phyloP scores from a whole-genome alignment of 2,329 filamentous ascomycete species.

The Fusarium piperis region DNA sequence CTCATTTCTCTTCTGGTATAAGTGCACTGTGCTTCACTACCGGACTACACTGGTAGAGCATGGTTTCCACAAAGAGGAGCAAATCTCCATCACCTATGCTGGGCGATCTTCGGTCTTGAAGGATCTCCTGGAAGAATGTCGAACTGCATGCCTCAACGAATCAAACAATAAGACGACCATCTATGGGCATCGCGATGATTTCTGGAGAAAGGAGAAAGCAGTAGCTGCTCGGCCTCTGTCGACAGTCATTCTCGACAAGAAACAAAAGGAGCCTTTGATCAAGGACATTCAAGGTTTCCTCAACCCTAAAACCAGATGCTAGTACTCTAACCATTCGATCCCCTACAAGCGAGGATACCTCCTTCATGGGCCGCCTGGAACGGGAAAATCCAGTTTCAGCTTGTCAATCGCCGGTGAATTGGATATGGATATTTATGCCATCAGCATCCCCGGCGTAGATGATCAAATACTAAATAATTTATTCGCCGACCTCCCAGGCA shows the following conservation, averaged over 20 bases:
- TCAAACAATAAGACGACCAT: conserved; percentile 44
- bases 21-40: conserved; percentile 17
- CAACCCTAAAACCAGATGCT: conserved; percentile 20
- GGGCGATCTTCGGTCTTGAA: conserved; percentile 38
- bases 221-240: background rate
- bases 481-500: conserved; percentile 46
- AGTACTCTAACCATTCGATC: conserved; percentile 44
- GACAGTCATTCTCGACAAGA: background rate
- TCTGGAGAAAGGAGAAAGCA: background rate
- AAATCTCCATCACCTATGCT: conserved; percentile 35
- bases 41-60: conserved; percentile 1
- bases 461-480: conserved; percentile 44
- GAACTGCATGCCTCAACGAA: conserved; percentile 42
- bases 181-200: conserved; percentile 41
- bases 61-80: conserved; percentile 32
- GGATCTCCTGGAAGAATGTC: conserved; percentile 44
- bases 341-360: conserved; percentile 50
- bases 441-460: conserved; percentile 46
- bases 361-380: conserved; percentile 52
- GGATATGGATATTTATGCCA: conserved; percentile 49
- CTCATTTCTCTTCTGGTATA: conserved; percentile 17
- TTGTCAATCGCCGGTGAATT: conserved; percentile 49
- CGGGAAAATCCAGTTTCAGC: conserved; percentile 52
- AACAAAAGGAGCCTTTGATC: background rate
- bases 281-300: background rate